phyloP scores from a whole-genome alignment of 257 asterid species.

The Nicotiana tabacum region DNA sequence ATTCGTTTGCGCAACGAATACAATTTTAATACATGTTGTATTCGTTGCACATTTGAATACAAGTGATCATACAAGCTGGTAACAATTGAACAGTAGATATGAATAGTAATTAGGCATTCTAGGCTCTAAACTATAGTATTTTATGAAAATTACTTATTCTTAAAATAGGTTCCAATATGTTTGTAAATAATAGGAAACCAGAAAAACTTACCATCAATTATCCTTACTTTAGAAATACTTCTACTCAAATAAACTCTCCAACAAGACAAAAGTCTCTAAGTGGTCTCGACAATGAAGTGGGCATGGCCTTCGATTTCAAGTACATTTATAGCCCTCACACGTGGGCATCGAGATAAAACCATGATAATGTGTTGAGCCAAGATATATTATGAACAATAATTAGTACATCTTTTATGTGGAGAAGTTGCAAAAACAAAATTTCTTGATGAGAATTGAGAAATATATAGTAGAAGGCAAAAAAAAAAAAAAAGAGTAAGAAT shows the following conservation, averaged over 20 bases:
- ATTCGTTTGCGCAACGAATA: no score
- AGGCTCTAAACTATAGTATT: no score
- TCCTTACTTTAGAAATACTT: not conserved
- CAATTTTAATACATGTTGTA: no score
- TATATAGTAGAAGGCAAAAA: not conserved
- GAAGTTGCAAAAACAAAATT: not conserved
- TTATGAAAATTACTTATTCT: no score
- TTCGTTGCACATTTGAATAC: no score
- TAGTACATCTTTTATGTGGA: not conserved
- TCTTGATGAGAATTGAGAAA: not conserved
- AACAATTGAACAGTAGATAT: no score
- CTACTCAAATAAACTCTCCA: conserved; percentile 6
- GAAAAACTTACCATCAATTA: not conserved
- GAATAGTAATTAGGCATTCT: no score
- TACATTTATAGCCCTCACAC: conserved; percentile 14
- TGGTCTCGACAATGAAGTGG: not conserved
- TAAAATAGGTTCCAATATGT: not conserved
- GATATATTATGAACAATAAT: conserved; percentile 11
- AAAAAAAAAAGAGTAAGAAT: conserved; percentile 5
- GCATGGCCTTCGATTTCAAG: conserved; percentile 5
- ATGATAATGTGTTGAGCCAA: not conserved
- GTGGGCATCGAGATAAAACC: conserved; percentile 11
- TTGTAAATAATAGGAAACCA: not conserved
- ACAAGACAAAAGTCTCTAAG: not conserved
- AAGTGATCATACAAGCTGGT: no score